Percentiles rank a stretch among this genome's conserved stretches.
phyloP scores from a whole-genome alignment of 2,329 filamentous ascomycete genomes.

The Colletotrichum sublineola region DNA sequence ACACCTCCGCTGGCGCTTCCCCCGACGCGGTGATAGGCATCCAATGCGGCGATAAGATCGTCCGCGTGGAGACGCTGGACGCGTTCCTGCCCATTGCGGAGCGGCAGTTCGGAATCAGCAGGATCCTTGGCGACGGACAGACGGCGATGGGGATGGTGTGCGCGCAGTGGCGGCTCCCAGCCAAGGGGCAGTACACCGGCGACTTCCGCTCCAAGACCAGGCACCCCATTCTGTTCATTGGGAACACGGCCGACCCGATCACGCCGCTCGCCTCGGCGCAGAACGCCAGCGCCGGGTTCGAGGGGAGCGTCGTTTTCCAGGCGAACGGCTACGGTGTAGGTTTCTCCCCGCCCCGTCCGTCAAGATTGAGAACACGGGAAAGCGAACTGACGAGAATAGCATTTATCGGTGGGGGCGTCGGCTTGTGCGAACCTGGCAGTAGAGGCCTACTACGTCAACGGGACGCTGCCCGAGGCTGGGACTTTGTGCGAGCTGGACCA shows the following conservation, averaged over 20 bases:
- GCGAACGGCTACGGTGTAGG: too few species aligned
- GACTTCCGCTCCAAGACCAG: conserved; percentile 45
- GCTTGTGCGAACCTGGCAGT: too few species aligned
- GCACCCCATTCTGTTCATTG: too few species aligned
- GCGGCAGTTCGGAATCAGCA: conserved; percentile 46
- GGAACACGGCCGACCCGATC: too few species aligned
- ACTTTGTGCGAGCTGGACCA: conserved; percentile 41
- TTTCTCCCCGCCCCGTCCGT: too few species aligned
- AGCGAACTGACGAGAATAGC: too few species aligned
- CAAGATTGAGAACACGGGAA: too few species aligned
- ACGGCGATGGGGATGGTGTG: conserved; percentile 47
- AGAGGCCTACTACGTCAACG: conserved; percentile 42
- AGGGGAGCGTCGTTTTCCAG: too few species aligned
- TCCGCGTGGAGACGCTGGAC: conserved; percentile 46
- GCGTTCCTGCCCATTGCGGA: conserved; percentile 47
- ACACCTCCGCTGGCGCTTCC: conserved; percentile 4
- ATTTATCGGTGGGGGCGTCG: too few species aligned
- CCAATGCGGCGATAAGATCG: conserved; percentile 52
- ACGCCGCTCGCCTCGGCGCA: too few species aligned
- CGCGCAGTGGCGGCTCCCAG: conserved; percentile 54
- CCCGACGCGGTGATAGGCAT: conserved; percentile 46
- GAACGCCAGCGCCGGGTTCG: too few species aligned
- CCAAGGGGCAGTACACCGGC: conserved; percentile 53
- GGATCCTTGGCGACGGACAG: conserved; percentile 46
- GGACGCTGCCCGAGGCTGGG: conserved; percentile 37